Evolutionary conservation across 257 asterid genomes (phyloP), one percentile per base, ranked within the genome.

Genomic region (Ehretia macrophylla): DNA sequence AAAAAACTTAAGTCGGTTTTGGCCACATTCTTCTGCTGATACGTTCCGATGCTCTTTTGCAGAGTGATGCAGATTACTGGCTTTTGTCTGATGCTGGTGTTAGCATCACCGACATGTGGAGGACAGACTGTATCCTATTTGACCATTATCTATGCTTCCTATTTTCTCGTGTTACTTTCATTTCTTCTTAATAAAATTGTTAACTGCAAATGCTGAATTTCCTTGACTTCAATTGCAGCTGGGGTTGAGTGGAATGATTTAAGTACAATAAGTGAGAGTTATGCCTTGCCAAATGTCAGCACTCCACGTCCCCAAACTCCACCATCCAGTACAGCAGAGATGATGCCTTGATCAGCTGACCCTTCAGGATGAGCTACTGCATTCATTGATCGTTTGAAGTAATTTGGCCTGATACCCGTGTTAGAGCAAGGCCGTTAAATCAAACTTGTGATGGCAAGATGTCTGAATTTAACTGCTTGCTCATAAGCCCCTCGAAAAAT

Each of bases 91-190:
- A 81, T 45, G 77, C 79, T 45, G 90, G 60, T 72, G 78, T 75
- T 59, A 83, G 90, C 80, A 77, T 83, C 74, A 80, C 90, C 14
- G 90, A 83, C 70, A 79, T 85, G 90, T 90, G 90, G 95, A 27
- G 35, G 6, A 67, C 77, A 19, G 90, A 81, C 39, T 64, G 97
- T 90, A 86, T 90, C 89, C 86, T 79, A 45, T n/a, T n/a, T n/a
- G n/a, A 61, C 35, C 35, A 6, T 27, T 27, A 27, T 27, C 6
- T 3, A 6, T 3, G 35, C 4, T 27, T 27, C 35, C 35, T 27
- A 6, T 27, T n/a, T 27, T 27, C 35, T 27, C 6, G 35, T 27
- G 35, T 27, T 27, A 3, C 3, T 27, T 27, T 27, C 3, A 6
- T 27, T 6, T 6, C 35, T 6, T 27, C 35, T 27, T 27, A 6